These are phyloP conservation scores for Butyriboletus loyo DNA, from an alignment of 768 basidiomycete genomes.

Conservation along the genomic window DNA sequence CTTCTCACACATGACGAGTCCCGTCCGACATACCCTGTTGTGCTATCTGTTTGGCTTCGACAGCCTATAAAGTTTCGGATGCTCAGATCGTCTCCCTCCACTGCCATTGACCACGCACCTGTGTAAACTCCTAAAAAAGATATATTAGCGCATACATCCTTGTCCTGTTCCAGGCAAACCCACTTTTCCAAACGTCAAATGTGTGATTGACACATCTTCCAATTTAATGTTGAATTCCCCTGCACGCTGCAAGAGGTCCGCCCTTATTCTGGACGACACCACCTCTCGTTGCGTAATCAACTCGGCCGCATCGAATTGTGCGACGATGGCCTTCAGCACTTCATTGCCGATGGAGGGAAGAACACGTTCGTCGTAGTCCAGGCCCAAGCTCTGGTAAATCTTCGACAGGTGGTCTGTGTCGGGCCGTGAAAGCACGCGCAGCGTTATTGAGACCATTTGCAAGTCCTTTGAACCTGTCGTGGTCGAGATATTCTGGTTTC, in stretches of 20 bases:
- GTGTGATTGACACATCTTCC: slow-evolving; percentile 97
- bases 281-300: slow-evolving; percentile 97
- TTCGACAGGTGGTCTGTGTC: slow-evolving; percentile 83
- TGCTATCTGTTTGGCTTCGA: slow-evolving; percentile 99
- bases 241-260: slow-evolving; percentile 88
- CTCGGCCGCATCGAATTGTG: slow-evolving; percentile 96
- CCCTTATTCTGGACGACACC: slow-evolving; percentile 89
- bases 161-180: slow-evolving; percentile 10
- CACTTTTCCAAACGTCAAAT: slow-evolving; percentile 85
- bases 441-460: slow-evolving; percentile 97
- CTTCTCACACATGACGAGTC: neutral
- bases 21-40: slow-evolving; percentile 74
- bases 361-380: slow-evolving; percentile 98
- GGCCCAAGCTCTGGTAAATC: slow-evolving; percentile 92
- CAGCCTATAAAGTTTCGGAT: slow-evolving; percentile 51
- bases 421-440: slow-evolving; percentile 92
- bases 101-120: slow-evolving; percentile 34
- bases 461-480: slow-evolving; percentile 98
- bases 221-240: slow-evolving; percentile 94
- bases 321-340: slow-evolving; percentile 96
- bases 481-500: slow-evolving; percentile 87
- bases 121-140: slow-evolving; percentile 73
- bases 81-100: neutral
- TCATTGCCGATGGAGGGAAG: slow-evolving; percentile 97
- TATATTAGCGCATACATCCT: slow-evolving; percentile 2